phyloP scores from a whole-genome alignment of 2,329 filamentous ascomycete species.

The Tolypocladium cylindrosporum region DNA sequence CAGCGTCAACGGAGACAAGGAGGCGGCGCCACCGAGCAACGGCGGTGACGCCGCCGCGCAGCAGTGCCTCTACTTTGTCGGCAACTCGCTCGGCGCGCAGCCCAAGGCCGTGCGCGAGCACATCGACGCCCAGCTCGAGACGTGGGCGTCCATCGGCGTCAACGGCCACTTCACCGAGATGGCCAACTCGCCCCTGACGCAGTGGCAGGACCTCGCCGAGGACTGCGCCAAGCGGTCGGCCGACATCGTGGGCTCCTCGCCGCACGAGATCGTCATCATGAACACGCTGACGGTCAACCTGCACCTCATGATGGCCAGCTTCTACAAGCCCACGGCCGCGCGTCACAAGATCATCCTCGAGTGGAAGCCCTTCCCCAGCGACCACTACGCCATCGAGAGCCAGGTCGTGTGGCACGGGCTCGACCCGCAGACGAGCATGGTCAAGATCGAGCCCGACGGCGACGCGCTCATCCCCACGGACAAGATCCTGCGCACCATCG shows the following conservation, averaged over 20 bases:
- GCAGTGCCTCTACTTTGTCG: constrained; percentile 66
- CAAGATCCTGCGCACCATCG: constrained; percentile 62
- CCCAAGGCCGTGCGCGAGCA: constrained; percentile 57
- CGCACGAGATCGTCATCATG: constrained; percentile 76
- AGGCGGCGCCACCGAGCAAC: constrained; percentile 4
- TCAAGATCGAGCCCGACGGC: constrained; percentile 59
- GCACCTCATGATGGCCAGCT: constrained; percentile 74
- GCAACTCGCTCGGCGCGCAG: constrained; percentile 82
- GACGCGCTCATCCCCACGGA: constrained; percentile 57
- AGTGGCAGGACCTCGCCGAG: constrained; percentile 74
- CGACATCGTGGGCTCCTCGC: constrained; percentile 62
- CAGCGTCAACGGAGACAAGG: constrained; percentile 5
- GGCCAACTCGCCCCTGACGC: constrained; percentile 54
- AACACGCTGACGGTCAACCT: constrained; percentile 75
- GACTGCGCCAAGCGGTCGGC: constrained; percentile 60
- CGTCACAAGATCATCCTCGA: constrained; percentile 78
- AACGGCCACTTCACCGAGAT: constrained; percentile 70
- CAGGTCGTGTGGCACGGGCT: constrained; percentile 65
- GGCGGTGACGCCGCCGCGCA: constrained; percentile 15
- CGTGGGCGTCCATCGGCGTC: constrained; percentile 78
- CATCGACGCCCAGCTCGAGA: constrained; percentile 63
- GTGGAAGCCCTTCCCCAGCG: constrained; percentile 81
- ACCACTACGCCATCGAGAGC: constrained; percentile 76
- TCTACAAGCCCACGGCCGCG: constrained; percentile 59
- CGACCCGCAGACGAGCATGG: constrained; percentile 56